A percentile compares a stretch with the other conserved stretches of the same genome.
Evolutionary conservation across 176 grass and related monocot genomes (phyloP).

Genomic region (Triticum urartu): DNA sequence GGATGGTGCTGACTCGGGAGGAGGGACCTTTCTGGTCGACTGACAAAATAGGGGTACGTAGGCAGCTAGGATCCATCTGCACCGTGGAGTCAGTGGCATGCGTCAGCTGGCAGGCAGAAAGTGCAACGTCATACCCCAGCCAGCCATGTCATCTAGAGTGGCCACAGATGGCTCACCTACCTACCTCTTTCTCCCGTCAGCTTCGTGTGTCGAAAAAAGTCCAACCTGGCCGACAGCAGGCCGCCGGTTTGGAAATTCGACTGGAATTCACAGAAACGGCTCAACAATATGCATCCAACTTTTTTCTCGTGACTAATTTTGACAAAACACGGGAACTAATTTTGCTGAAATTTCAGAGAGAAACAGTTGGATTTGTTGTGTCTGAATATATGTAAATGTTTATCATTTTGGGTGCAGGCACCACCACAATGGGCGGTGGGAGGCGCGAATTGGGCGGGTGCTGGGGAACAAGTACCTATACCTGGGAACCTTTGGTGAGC

Average conservation of each 20-base stretch:
- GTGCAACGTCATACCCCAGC: constrained; percentile 4
- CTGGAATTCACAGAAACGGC: not conserved
- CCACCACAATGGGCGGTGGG: constrained; percentile 93
- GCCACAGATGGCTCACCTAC: constrained; percentile 6
- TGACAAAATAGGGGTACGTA: constrained; percentile 25
- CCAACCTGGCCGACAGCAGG: not conserved
- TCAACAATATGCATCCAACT: not conserved
- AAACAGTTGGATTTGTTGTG: no score
- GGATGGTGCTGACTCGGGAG: constrained; percentile 4
- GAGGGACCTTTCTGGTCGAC: constrained; percentile 6
- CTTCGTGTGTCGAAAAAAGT: not conserved
- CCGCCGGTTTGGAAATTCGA: not conserved
- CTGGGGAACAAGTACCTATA: constrained; percentile 94
- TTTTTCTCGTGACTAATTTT: not conserved
- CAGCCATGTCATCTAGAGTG: not conserved
- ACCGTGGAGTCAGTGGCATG: constrained; percentile 6
- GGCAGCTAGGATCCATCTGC: constrained; percentile 30
- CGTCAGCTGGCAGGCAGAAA: not conserved
- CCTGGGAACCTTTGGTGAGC: constrained; percentile 82
- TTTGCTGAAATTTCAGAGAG: not conserved
- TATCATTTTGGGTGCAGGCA: constrained; percentile 48
- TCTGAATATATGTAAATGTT: not conserved
- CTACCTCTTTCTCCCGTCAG: not conserved
- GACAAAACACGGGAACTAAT: not conserved
- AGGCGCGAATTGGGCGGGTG: constrained; percentile 79